Percentiles rank a stretch among this genome's conserved stretches.
These are phyloP conservation scores for Globisporangium acanthophoron DNA, from an alignment of 352 stramenopile genomes.

Conservation along the genomic window DNA sequence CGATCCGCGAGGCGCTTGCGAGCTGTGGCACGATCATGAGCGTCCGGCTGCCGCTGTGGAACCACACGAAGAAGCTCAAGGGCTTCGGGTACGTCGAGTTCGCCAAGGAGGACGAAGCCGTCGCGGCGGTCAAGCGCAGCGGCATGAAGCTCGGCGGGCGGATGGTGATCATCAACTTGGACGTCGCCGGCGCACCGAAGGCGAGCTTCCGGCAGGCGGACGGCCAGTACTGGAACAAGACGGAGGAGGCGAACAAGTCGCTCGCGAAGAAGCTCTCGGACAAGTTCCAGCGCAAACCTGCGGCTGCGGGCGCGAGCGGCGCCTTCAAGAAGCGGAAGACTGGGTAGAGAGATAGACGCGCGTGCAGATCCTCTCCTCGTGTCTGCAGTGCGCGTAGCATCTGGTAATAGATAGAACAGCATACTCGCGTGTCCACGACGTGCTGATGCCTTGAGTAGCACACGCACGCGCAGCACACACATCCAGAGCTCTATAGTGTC, in stretches of 20 bases:
- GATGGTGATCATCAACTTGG: conserved; percentile 91
- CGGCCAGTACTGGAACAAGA: conserved; percentile 86
- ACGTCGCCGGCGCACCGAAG: conserved; percentile 88
- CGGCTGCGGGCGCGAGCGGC: neutral
- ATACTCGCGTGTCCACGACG: too few species aligned
- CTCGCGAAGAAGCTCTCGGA: conserved; percentile 69
- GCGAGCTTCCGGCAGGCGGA: conserved; percentile 86
- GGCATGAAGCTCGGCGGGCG: conserved; percentile 86
- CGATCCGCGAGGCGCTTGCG: conserved; percentile 79
- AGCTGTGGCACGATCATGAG: conserved; percentile 89
- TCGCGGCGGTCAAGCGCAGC: conserved; percentile 62
- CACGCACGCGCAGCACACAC: neutral
- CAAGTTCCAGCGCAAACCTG: conserved; percentile 39
- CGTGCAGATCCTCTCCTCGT: too few species aligned
- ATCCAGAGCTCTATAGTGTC: conserved; percentile 2
- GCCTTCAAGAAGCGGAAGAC: conserved; percentile 47
- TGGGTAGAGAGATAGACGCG: conserved; percentile 12
- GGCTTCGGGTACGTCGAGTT: conserved; percentile 95
- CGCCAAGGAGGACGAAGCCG: conserved; percentile 64
- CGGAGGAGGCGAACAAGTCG: conserved; percentile 79
- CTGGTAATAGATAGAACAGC: neutral
- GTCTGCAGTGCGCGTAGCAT: conserved; percentile 8
- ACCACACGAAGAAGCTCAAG: conserved; percentile 93
- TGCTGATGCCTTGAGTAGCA: too few species aligned
- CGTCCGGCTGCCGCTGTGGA: conserved; percentile 91